A percentile compares a stretch with the other conserved stretches of the same genome.
These are phyloP conservation scores for Gliomastix tumulicola DNA, from an alignment of 2,329 filamentous ascomycete genomes.

Conservation along the genomic window DNA sequence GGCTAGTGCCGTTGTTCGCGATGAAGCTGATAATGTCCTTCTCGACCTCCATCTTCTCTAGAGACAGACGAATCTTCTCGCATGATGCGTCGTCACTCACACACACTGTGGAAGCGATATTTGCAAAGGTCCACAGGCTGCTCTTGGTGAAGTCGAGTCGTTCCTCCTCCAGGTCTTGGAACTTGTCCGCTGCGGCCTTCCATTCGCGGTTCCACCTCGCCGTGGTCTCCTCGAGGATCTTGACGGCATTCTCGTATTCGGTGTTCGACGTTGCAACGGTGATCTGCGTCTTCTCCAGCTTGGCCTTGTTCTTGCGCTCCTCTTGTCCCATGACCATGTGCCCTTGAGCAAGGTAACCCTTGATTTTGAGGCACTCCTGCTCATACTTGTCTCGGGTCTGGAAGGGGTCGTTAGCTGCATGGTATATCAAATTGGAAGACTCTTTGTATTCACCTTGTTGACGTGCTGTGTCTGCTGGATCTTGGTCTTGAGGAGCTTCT, in stretches of 20 bases:
- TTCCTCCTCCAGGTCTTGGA: constrained; percentile 97
- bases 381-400: constrained; percentile 90
- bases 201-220: constrained; percentile 95
- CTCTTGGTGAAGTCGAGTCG: constrained; percentile 95
- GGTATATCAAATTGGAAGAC: not conserved
- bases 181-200: constrained; percentile 97
- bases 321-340: constrained; percentile 99
- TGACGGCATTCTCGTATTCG: constrained; percentile 91
- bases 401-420: not conserved
- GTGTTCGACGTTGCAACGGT: constrained; percentile 84
- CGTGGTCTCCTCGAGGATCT: constrained; percentile 90
- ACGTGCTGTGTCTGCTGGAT: constrained; percentile 83
- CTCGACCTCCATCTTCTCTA: constrained; percentile 95
- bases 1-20: constrained; percentile 79
- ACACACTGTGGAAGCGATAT: constrained; percentile 93
- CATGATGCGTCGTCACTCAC: constrained; percentile 96
- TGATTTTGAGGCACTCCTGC: constrained; percentile 96
- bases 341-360: constrained; percentile 94
- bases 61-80: constrained; percentile 87
- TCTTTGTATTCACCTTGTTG: constrained; percentile 64
- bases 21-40: constrained; percentile 91
- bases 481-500: constrained; percentile 90
- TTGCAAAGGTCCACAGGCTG: constrained; percentile 96
- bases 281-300: constrained; percentile 97
- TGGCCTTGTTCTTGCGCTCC: constrained; percentile 97